Base-by-base conservation (phyloP, 169 alveolate genomes). In the Plasmodium vivax region DNA sequence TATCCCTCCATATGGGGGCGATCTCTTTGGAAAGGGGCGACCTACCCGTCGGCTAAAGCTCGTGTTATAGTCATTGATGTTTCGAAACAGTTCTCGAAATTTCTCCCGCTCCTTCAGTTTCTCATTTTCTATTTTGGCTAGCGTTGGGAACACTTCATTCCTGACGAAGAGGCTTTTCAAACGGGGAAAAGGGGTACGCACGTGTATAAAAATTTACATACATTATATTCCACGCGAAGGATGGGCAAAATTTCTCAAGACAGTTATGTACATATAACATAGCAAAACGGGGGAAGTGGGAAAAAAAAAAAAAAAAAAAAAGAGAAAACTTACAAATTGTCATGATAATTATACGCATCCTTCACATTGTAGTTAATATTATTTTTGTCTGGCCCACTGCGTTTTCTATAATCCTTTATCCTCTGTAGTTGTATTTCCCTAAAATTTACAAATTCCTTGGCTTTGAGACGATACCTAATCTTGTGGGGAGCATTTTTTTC, bases 61-160 rank as follows among this genome's bases (percentile, higher is more conserved):
- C 23, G 83, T 34, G 43, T 87, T 87, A 41, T 87, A 87, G 71
- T 87, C 94, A 72, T 87, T 87, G 47, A 87, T 79, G 74, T 87
- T 51, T 58, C 45, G 79, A 87, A 77, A 87, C 9, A 75, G 43
- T 87, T 51, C 54, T 62, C 58, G 38, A 38, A 56, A 54, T 27
- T 87, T 87, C 72, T 87, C 94, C 72, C 77, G 58, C 71, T 87
- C 79, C 47, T 87, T 87, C 47, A 87, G 43, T 56, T 87, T 74
- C 19, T 87, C 94, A 77, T 77, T 75, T 79, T 87, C 94, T 87
- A 87, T 87, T 87, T 87, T 87, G 12, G 94, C 94, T 79, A 87
- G 32, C 6, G 87, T 87, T 62, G 94, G 94, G n/a, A 87, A 41
- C 45, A 87, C 94, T 87, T 87, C 94, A 47, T 79, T 87, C 82